A percentile compares a stretch with the other conserved stretches of the same genome.
phyloP scores from a whole-genome alignment of 225 moss, liverwort and hornwort genomes.

The Climacium dendroides region DNA sequence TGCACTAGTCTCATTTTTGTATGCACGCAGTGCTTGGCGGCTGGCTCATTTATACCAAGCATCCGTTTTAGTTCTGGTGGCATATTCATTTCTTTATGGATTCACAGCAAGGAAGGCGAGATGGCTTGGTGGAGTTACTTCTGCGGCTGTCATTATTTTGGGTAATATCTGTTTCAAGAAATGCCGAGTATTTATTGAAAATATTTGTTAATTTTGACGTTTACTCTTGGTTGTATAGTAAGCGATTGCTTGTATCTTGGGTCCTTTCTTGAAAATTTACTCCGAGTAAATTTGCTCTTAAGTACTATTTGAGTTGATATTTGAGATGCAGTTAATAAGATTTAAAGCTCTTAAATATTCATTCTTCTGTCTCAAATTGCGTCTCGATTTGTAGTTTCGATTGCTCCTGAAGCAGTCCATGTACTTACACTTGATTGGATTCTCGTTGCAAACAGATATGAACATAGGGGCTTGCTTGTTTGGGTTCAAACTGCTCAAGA shows the following conservation, averaged over 20 bases:
- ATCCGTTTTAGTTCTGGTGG: slow-evolving; percentile 67
- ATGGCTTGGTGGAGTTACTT: slow-evolving; percentile 95
- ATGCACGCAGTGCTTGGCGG: slow-evolving; percentile 62
- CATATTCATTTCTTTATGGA: slow-evolving; percentile 80
- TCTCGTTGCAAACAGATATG: slow-evolving; percentile 48
- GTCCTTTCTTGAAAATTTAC: neutral
- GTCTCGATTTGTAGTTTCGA: neutral
- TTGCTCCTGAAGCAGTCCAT: neutral
- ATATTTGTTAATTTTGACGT: neutral
- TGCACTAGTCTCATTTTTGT: neutral
- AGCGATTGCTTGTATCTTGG: neutral
- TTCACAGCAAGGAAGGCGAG: slow-evolving; percentile 76
- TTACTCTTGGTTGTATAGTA: neutral
- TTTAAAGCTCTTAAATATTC: neutral
- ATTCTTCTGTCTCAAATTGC: neutral
- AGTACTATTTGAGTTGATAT: neutral
- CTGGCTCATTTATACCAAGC: slow-evolving; percentile 74
- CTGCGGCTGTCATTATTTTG: slow-evolving; percentile 85
- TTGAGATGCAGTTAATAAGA: neutral
- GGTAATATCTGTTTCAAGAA: slow-evolving; percentile 26
- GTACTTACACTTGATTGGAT: neutral
- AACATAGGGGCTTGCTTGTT: slow-evolving; percentile 97
- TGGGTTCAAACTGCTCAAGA: slow-evolving; percentile 90
- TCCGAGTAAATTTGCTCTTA: neutral
- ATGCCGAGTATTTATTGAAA: neutral